Conservation (phyloP, 2,329 filamentous ascomycete species). For the Cyclaneusma minus region DNA sequence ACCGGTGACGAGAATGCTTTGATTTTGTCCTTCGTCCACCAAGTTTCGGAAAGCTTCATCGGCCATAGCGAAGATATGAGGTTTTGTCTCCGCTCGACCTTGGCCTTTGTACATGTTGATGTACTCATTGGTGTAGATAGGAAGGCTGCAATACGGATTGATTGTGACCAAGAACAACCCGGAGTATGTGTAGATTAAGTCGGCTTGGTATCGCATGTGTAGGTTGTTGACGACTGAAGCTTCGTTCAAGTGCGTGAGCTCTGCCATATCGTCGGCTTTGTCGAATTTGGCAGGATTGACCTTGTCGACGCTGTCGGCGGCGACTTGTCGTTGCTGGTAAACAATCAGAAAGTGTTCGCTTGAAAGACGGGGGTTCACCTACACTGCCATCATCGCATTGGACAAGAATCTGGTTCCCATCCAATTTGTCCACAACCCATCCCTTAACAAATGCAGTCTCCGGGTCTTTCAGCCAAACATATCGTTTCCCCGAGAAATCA, state of each 20-base stretch:
- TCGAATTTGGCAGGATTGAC: conserved; percentile 99
- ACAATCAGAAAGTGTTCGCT: not conserved
- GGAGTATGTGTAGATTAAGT: conserved; percentile 97
- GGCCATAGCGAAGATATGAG: conserved; percentile 95
- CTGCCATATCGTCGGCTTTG: conserved; percentile 98
- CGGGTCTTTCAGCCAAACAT: conserved; percentile 90
- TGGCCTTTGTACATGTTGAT: conserved; percentile 96
- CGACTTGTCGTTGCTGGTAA: conserved; percentile 66
- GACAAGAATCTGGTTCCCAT: conserved; percentile 55
- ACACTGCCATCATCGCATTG: conserved; percentile 89
- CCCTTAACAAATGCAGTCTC: conserved; percentile 82
- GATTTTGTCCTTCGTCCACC: conserved; percentile 87
- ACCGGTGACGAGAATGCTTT: conserved; percentile 94
- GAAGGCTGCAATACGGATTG: conserved; percentile 87
- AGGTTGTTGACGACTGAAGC: conserved; percentile 96
- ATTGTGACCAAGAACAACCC: conserved; percentile 93
- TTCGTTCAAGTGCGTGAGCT: conserved; percentile 94
- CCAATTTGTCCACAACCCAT: conserved; percentile 74
- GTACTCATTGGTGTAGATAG: conserved; percentile 94
- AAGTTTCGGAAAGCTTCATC: conserved; percentile 93
- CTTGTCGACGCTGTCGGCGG: conserved; percentile 83
- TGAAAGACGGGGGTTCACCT: conserved; percentile 21
- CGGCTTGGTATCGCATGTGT: conserved; percentile 84
- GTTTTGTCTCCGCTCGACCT: conserved; percentile 82
- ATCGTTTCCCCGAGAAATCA: conserved; percentile 96